Conservation (phyloP, 1,284 basidiomycete species). For the Pseudozyma pruni region DNA sequence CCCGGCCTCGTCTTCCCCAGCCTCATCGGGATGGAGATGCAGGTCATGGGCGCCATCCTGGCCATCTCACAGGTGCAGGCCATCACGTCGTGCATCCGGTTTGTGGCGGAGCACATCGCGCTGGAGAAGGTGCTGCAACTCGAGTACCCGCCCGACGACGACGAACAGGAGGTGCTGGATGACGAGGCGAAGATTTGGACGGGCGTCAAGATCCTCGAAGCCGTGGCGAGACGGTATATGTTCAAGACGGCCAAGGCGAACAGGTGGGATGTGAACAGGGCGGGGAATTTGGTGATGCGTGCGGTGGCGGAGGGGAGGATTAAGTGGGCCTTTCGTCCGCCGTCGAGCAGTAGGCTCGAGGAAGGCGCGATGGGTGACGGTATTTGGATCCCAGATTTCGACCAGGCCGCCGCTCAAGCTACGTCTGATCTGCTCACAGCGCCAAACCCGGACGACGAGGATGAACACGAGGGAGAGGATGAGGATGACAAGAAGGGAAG, state of each 20-base stretch:
- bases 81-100: constrained; percentile 79
- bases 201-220: constrained; percentile 80
- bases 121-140: constrained; percentile 79
- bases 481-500: constrained; percentile 11
- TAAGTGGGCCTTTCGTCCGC: constrained; percentile 77
- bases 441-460: constrained; percentile 34
- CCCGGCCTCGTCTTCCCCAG: constrained; percentile 75
- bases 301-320: constrained; percentile 80
- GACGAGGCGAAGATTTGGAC: constrained; percentile 73
- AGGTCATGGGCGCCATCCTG: constrained; percentile 82
- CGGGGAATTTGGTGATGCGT: constrained; percentile 78
- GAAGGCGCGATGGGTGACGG: constrained; percentile 15
- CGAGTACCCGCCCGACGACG: constrained; percentile 44
- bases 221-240: constrained; percentile 79
- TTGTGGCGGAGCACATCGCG: constrained; percentile 77
- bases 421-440: constrained; percentile 28
- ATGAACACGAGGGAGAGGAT: constrained; percentile 25
- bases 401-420: background rate
- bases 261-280: constrained; percentile 84
- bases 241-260: constrained; percentile 85
- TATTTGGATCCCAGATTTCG: constrained; percentile 32
- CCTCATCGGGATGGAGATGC: constrained; percentile 54
- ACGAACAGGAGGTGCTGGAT: constrained; percentile 57
- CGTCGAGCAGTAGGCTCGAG: background rate
- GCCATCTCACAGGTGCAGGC: constrained; percentile 84